Evolutionary conservation across 305 asterid species (phyloP).

Genomic region (Nicotiana rustica): DNA sequence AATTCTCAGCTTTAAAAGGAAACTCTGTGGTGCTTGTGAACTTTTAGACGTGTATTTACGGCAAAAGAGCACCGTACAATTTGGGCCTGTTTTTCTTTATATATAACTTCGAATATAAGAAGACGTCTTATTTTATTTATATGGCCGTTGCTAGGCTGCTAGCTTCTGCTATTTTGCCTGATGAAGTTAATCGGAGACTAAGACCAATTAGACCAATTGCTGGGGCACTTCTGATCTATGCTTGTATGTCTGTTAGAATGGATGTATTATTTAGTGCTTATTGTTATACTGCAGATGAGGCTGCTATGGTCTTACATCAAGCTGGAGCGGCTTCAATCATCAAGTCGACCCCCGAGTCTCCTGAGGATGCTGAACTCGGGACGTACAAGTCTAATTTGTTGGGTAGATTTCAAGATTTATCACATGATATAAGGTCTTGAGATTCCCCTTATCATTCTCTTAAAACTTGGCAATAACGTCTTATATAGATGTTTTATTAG

Average conservation of each 20-base stretch:
- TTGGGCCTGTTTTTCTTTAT: neutral
- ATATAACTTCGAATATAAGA: neutral
- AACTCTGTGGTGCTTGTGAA: neutral
- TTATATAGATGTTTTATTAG: neutral
- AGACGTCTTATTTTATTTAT: neutral
- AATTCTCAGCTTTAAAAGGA: neutral
- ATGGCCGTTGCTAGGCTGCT: neutral
- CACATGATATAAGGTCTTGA: constrained; percentile 44
- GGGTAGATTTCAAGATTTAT: constrained; percentile 56
- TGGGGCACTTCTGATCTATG: neutral
- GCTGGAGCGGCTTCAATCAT: constrained; percentile 71
- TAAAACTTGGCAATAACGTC: neutral
- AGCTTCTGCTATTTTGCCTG: neutral
- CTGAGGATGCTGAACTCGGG: constrained; percentile 62
- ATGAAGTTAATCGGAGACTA: neutral
- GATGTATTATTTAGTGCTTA: neutral
- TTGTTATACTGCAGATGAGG: constrained; percentile 59
- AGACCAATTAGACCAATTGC: neutral
- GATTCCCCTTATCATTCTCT: neutral
- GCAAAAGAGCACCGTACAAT: neutral
- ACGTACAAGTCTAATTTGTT: constrained; percentile 62
- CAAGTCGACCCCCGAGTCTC: constrained; percentile 60
- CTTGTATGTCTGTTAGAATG: constrained; percentile 17
- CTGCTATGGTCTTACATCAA: constrained; percentile 61
- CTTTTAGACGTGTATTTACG: neutral